phyloP scores from a whole-genome alignment of 805 yeast genomes.

The Myxozyma kluyveri region DNA sequence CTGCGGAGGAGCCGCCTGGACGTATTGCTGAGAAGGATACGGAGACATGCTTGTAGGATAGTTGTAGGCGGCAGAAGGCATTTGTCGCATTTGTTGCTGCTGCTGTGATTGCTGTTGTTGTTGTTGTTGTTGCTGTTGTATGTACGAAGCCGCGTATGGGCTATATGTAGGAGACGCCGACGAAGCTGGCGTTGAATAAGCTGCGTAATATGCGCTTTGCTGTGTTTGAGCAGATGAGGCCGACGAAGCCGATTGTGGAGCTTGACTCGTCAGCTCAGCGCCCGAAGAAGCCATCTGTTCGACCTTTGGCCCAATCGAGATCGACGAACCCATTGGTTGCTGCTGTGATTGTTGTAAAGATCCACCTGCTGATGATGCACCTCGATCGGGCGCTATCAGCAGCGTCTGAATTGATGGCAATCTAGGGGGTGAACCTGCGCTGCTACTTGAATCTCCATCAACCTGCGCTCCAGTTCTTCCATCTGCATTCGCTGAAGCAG shows the following conservation, averaged over 20 bases:
- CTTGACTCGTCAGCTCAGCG: neutral
- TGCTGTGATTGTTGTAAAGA: neutral
- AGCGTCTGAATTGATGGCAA: constrained; percentile 29
- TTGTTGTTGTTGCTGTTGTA: neutral
- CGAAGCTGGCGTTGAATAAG: neutral
- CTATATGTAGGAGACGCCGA: neutral
- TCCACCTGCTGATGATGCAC: neutral
- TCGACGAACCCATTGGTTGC: too few relatives aligned
- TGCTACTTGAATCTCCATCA: constrained; percentile 3
- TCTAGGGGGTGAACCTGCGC: constrained; percentile 19
- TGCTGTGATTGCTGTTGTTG: neutral
- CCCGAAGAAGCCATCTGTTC: neutral
- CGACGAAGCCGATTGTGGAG: neutral
- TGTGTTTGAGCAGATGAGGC: too few relatives aligned
- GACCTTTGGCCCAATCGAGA: neutral
- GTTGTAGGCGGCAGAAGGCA: neutral
- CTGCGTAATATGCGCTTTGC: neutral
- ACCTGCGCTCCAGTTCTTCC: too few relatives aligned
- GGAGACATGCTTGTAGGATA: neutral
- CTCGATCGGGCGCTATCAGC: constrained; percentile 8
- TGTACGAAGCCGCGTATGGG: neutral
- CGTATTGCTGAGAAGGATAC: neutral
- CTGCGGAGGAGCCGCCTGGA: neutral
- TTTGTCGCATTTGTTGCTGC: neutral
- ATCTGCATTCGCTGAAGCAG: too few relatives aligned